Base-by-base conservation (phyloP, 176 grass and related monocot species). In the Eleusine coracana region DNA sequence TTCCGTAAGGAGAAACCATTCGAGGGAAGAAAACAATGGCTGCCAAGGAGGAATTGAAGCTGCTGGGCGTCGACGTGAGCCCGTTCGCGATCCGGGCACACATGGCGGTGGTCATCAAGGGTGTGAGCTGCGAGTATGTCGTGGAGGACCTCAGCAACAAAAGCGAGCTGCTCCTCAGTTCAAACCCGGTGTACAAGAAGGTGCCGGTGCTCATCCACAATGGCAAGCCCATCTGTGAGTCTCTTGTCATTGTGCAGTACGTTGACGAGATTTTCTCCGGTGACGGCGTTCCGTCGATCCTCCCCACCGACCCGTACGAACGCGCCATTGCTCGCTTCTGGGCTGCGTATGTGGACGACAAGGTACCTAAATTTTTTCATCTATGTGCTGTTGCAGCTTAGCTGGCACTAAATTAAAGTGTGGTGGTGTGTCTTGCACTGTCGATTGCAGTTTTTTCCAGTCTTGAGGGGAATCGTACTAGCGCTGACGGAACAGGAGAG, bases 121-220 rank as follows among this genome's bases (percentile, higher is more conserved):
- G 85, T 5, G 23, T 91, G 0, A 56, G 38, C 68, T 93, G 86
- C 61, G 80, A 97, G 72, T 85, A 86, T 71, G 66, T 89, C 2
- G 80, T 91, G 80, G 86, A 91, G 37, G 75, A 87, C 38, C 86
- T 80, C 76, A n/a, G 20, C 49, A 60, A 74, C 81, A 97, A 93
- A 73, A 91, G 94, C 69, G 44, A 84, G 5, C 68, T 77, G 13
- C 86, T 96, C 6, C 79, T 93, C 17, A 4, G 8, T 3, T 87
- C 59, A 72, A 97, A 93, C 81, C 88, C 91, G 0, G 77, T 97
- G 44, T 60, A 93, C 88, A 91, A 91, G 70, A 83, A 84, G 54
- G 82, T 96, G 0, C 93, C 93, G 6, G 90, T 92, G 67, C 80
- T 96, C 59, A 86, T 96, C 86, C 93, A 96, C 86, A 61, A 59